phyloP scores from a whole-genome alignment of 139 green algal species.

The Tetradesmus lagerheimii region DNA sequence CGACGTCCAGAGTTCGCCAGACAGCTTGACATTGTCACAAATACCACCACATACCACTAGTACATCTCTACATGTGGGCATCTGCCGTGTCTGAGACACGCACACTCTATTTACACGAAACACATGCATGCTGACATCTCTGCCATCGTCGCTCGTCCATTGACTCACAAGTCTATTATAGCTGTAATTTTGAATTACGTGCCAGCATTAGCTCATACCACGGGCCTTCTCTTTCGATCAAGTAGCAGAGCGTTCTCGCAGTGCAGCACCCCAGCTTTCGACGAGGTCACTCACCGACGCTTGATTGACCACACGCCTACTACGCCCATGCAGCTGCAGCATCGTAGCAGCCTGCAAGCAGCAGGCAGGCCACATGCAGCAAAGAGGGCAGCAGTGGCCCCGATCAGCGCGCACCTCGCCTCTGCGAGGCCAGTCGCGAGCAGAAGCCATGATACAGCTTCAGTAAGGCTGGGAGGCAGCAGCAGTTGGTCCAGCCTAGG shows the following conservation, averaged over 20 bases:
- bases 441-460: not conserved
- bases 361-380: not conserved
- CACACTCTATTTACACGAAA: not conserved
- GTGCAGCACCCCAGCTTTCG: not conserved
- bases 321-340: constrained; percentile 28
- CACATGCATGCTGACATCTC: not conserved
- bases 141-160: not conserved
- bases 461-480: not conserved
- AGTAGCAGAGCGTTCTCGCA: not conserved
- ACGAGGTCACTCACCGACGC: not conserved
- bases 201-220: not conserved
- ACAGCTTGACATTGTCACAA: not conserved
- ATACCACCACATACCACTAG: not conserved
- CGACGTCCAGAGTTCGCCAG: not conserved
- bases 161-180: not conserved
- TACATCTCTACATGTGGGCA: not conserved
- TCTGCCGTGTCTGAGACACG: not conserved
- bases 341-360: constrained; percentile 2
- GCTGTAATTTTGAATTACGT: not conserved
- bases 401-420: not conserved
- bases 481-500: not conserved
- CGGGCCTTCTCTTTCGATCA: not conserved
- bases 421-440: not conserved
- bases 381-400: not conserved
- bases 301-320: not conserved